These are phyloP conservation scores for Beta lomatogona DNA, from an alignment of 179 eudicot species.

Conservation along the genomic window DNA sequence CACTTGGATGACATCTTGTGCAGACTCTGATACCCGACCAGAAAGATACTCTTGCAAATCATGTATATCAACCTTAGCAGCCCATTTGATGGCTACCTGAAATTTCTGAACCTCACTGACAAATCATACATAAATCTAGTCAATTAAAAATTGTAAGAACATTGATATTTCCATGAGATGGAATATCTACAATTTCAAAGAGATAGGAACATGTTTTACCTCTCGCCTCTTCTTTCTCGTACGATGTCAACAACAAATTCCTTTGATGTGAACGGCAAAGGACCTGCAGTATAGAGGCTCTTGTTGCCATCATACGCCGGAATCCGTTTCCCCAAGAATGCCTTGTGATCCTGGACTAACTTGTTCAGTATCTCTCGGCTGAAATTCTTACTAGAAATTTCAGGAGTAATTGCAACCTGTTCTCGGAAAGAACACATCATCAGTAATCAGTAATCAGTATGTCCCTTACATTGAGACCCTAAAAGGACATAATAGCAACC, in stretches of 20 bases:
- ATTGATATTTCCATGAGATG: background rate
- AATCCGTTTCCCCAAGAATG: conserved; percentile 40
- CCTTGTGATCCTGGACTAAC: conserved; percentile 34
- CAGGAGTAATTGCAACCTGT: conserved; percentile 72
- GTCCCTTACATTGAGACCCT: too few species aligned
- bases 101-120: conserved; percentile 54
- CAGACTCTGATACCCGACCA: conserved; percentile 44
- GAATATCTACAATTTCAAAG: too few species aligned
- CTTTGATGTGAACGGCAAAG: conserved; percentile 56
- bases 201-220: conserved; percentile 26
- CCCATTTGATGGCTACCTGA: conserved; percentile 61
- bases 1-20: conserved; percentile 76
- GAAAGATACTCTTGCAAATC: conserved; percentile 50
- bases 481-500: too few species aligned
- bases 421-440: background rate
- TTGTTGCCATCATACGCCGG: conserved; percentile 86
- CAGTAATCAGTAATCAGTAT: too few species aligned
- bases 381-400: conserved; percentile 52
- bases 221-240: conserved; percentile 23
- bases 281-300: conserved; percentile 73
- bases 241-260: conserved; percentile 56
- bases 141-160: background rate
- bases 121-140: background rate
- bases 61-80: conserved; percentile 46
- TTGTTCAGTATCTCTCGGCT: conserved; percentile 50